Evolutionary conservation across 192 early-diverging fungal genomes (phyloP), one percentile per base, ranked within the genome.

Genomic region (Umbelopsis isabellina): DNA sequence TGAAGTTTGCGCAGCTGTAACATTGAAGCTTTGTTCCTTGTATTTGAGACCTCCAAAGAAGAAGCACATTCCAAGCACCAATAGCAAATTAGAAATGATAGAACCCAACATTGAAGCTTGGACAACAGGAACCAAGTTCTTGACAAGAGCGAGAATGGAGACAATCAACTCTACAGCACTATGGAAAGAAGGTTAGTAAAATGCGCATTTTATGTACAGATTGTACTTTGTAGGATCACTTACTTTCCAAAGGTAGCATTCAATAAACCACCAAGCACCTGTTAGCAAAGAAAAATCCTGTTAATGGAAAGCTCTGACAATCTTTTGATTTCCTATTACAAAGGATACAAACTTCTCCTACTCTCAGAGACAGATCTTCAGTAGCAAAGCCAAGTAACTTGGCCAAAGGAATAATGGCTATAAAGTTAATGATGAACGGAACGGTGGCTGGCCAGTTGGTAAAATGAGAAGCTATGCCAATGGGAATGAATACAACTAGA

Each of bases 141-240:
- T 81, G 16, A 86, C 84, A 46, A 98, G 82, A 8, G 95, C 94
- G 75, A 96, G 82, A 25, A 97, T 80, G 7, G 86, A 88, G 18
- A 98, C 84, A 72, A 98, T 89, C 79, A 93, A 71, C 74, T 94
- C 93, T 11, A 97, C 92, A 2, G 92, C 92, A 68, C 96, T 97
- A 22, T 93, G 72, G 93, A 91, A 12, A 85, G 85, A 2, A 89
- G 89, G 74, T 78, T 76, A 61, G n/a, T 61, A n/a, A n/a, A 30
- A 30, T 35, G 13, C 55, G 15, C 18, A 18, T 2, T 12, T 16
- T 3, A 16, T 13, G 23, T 9, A 33, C 16, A 11, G 1, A 2
- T 11, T 35, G 18, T 16, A 61, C 25, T 25, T 25, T 33, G 16
- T 35, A 27, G 1, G 2, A 30, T 4, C 3, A 1, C 55, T 61